phyloP scores from a whole-genome alignment of 305 asterid genomes.

The Fraxinus sp. region DNA sequence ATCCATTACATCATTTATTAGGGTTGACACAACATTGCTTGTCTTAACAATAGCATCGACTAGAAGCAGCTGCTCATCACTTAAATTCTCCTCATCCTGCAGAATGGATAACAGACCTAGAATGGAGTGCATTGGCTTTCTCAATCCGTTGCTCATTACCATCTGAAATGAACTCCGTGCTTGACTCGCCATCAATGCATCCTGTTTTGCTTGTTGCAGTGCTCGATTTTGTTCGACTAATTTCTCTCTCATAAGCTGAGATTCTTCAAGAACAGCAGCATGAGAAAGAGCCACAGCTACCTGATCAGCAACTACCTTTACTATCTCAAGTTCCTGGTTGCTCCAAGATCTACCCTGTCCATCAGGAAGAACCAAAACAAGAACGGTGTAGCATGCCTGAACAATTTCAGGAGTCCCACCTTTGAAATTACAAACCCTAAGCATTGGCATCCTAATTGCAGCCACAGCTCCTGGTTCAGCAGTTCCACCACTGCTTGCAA shows the following conservation, averaged over 20 bases:
- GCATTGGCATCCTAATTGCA: conserved; percentile 97
- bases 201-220: conserved; percentile 75
- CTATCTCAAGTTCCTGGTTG: conserved; percentile 74
- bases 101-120: conserved; percentile 73
- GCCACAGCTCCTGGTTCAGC: conserved; percentile 75
- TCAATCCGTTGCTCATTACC: conserved; percentile 88
- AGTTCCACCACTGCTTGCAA: conserved; percentile 63
- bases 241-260: conserved; percentile 81
- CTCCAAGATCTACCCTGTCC: conserved; percentile 68
- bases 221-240: conserved; percentile 81
- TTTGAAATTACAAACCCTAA: conserved; percentile 76
- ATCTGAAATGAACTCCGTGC: conserved; percentile 80
- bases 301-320: conserved; percentile 93
- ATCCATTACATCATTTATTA: conserved; percentile 81
- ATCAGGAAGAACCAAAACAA: conserved; percentile 81
- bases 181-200: conserved; percentile 83
- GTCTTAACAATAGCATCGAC: conserved; percentile 78
- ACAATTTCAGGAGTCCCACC: conserved; percentile 95
- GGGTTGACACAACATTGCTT: conserved; percentile 69
- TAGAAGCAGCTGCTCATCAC: conserved; percentile 62
- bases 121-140: conserved; percentile 98
- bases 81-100: conserved; percentile 64
- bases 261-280: conserved; percentile 94
- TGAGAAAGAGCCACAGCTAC: conserved; percentile 98
- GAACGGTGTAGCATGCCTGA: conserved; percentile 82